Base-by-base conservation (phyloP, 2,329 filamentous ascomycete species). In the Huntiella abstrusa region DNA sequence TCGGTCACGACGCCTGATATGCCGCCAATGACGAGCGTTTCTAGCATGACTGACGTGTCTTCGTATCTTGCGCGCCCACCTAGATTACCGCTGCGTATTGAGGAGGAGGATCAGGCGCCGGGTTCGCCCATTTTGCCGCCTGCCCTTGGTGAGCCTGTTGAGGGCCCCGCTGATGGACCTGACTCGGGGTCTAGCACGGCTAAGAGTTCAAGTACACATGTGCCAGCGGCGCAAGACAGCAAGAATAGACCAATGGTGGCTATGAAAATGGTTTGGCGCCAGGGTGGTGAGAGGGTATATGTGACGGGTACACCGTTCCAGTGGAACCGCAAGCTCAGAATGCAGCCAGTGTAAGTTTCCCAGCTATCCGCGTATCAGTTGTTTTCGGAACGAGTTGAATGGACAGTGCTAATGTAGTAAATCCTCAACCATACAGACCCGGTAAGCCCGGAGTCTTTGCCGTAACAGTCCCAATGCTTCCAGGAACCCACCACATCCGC, bases 231-330 rank as follows among this genome's bases (percentile, higher is more conserved):
- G 35, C 75, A 83, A 33, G 79, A 83, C 55, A 8, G 5, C 7
- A 81, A 80, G 61, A 77, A 76, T 13, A 73, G 79, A 51, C 80
- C 82, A 35, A 83, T 83, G 5, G 83, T 96, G 37, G 83, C 85
- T 2, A 93, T 84, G 1, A 67, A 73, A 49, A 76, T 98, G 49
- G 83, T 92, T 62, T 98, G 91, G 91, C 73, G 73, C 53, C 73
- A 75, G 6, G 76, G 77, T 45, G 87, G 83, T 49, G 83, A 93
- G 49, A 92, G 87, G 62, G 77, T 96, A 52, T 98, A 94, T 60
- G 86, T 98, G 40, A 98, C 91, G 1, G 88, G 88, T 53, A 96
- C 91, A 15, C 95, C 96, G 58, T 92, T 93, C 55, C 83, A 88
- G 60, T 98, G 91, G 91, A 86, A 92, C 63, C 80, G 82, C 60